These are phyloP conservation scores for Boletus eberwhitei DNA, from an alignment of 768 basidiomycete genomes.

Conservation along the genomic window DNA sequence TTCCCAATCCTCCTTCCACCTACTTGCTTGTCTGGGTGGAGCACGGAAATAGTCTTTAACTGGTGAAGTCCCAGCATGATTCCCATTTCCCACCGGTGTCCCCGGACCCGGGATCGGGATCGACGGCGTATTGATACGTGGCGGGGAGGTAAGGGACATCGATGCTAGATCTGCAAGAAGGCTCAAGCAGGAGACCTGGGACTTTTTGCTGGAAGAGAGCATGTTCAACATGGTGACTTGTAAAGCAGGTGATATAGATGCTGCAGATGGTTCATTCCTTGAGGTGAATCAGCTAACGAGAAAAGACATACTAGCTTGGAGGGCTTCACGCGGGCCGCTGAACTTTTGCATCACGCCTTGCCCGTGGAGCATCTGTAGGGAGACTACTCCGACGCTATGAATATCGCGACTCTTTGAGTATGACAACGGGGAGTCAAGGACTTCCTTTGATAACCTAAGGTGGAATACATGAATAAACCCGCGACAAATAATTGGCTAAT, in stretches of 20 bases:
- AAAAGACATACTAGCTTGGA: constrained; percentile 45
- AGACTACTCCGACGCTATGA: constrained; percentile 73
- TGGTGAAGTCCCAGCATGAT: constrained; percentile 48
- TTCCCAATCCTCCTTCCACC: constrained; percentile 95
- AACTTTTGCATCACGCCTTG: constrained; percentile 58
- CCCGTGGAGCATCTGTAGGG: constrained; percentile 86
- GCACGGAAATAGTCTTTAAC: constrained; percentile 61
- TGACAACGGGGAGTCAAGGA: constrained; percentile 69
- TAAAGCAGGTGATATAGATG: constrained; percentile 49
- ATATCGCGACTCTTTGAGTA: constrained; percentile 82
- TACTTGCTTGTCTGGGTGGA: constrained; percentile 50
- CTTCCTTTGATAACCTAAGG: constrained; percentile 71
- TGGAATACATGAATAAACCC: constrained; percentile 1
- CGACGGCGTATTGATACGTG: constrained; percentile 13
- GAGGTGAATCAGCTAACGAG: not conserved
- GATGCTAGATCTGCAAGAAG: constrained; percentile 59
- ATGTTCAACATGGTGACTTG: constrained; percentile 54
- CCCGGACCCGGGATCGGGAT: constrained; percentile 32
- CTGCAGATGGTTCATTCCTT: constrained; percentile 31
- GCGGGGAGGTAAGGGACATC: constrained; percentile 29
- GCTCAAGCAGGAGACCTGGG: constrained; percentile 50
- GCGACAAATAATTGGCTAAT: not conserved
- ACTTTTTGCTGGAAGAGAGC: constrained; percentile 58
- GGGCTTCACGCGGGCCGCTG: constrained; percentile 52
- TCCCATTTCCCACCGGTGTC: constrained; percentile 47